A percentile compares a stretch with the other conserved stretches of the same genome.
Conservation (phyloP, 192 early-diverging fungal species). For the Funneliformis mosseae region DNA sequence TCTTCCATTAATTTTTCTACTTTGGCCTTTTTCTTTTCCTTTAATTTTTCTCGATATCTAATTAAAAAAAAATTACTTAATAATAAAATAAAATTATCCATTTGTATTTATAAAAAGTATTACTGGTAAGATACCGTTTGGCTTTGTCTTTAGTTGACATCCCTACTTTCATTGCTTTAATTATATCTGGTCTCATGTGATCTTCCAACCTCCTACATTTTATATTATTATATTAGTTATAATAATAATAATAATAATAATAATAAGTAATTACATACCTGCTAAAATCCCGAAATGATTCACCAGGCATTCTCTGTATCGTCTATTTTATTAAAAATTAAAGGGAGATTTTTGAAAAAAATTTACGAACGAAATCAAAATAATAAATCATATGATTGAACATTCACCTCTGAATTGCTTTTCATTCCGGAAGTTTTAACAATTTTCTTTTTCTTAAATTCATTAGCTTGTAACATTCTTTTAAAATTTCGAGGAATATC, state of each 20-base stretch:
- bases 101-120: background rate
- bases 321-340: background rate
- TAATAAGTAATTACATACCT: background rate
- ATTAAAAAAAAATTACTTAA: background rate
- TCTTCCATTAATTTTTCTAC: slow-evolving; percentile 8
- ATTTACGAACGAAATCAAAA: background rate
- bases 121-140: background rate
- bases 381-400: background rate
- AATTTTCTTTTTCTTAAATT: background rate
- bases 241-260: background rate
- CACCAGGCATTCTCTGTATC: background rate
- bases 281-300: background rate
- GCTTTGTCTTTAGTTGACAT: slow-evolving; percentile 6
- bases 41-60: slow-evolving; percentile 28
- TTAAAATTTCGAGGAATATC: background rate
- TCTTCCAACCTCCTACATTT: background rate
- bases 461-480: background rate
- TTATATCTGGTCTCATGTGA: slow-evolving; percentile 18
- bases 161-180: slow-evolving; percentile 21
- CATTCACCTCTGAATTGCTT: background rate
- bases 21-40: slow-evolving; percentile 20
- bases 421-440: background rate
- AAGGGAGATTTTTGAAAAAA: background rate
- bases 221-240: background rate
- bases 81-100: background rate